These are phyloP conservation scores for Cyclanthera cordifolia DNA, from an alignment of 306 rosid genomes.

Conservation along the genomic window DNA sequence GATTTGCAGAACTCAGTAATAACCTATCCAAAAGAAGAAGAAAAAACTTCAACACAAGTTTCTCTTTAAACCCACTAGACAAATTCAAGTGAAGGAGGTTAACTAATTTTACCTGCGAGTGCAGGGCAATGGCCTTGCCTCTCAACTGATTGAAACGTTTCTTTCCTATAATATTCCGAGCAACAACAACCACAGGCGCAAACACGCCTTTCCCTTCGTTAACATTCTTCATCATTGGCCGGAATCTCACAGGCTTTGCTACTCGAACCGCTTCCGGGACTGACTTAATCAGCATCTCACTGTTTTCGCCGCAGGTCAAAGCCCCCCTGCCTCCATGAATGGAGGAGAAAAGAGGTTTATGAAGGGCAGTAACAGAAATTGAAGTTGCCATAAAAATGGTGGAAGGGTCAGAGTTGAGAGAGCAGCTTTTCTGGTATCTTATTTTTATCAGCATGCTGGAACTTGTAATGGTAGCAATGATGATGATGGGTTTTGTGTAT, in stretches of 20 bases:
- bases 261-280: constrained; percentile 46
- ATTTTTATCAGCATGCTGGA: background rate
- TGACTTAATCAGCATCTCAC: constrained; percentile 34
- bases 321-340: constrained; percentile 60
- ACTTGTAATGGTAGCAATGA: background rate
- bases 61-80: background rate
- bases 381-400: constrained; percentile 50
- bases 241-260: constrained; percentile 42
- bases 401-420: background rate
- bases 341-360: constrained; percentile 42
- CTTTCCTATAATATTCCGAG: constrained; percentile 73
- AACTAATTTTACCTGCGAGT: constrained; percentile 59
- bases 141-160: too few relatives aligned
- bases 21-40: constrained; percentile 33
- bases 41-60: background rate
- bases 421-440: background rate
- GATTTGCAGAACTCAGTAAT: constrained; percentile 98
- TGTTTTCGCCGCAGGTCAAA: constrained; percentile 60
- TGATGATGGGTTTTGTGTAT: constrained; percentile 2
- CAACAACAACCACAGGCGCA: constrained; percentile 70
- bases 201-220: constrained; percentile 93
- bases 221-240: constrained; percentile 86
- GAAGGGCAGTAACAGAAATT: constrained; percentile 43
- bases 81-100: background rate
- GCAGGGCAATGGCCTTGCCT: constrained; percentile 96